These are phyloP conservation scores for Monosporascus sp. DNA, from an alignment of 2,329 filamentous ascomycete species.

Conservation along the genomic window DNA sequence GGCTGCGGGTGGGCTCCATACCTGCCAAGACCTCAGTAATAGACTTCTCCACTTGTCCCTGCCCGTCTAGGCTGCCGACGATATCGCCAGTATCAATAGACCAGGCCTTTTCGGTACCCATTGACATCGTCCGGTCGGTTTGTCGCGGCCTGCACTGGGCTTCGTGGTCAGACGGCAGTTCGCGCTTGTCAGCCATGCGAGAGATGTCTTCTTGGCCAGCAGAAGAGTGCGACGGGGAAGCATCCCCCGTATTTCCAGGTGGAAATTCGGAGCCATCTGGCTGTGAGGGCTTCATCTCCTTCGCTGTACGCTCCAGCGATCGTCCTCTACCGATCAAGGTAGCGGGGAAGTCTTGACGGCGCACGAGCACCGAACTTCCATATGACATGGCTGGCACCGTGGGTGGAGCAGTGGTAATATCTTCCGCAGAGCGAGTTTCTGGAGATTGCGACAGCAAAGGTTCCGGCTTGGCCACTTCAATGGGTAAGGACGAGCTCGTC, in stretches of 20 bases:
- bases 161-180: slow-evolving; percentile 18
- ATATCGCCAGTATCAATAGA: slow-evolving; percentile 52
- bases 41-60: slow-evolving; percentile 60
- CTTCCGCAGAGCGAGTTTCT: slow-evolving; percentile 7
- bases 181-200: slow-evolving; percentile 13
- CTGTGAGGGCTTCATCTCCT: slow-evolving; percentile 31
- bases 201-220: slow-evolving; percentile 5
- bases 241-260: slow-evolving; percentile 27
- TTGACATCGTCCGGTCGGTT: slow-evolving; percentile 36
- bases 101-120: slow-evolving; percentile 55
- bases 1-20: slow-evolving; percentile 58
- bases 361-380: slow-evolving; percentile 28
- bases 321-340: slow-evolving; percentile 29
- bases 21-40: slow-evolving; percentile 56
- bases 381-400: slow-evolving; percentile 27
- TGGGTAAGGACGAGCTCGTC: slow-evolving; percentile 24
- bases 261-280: slow-evolving; percentile 18
- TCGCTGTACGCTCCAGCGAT: slow-evolving; percentile 37
- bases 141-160: slow-evolving; percentile 31
- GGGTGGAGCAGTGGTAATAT: slow-evolving; percentile 15
- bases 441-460: slow-evolving; percentile 21
- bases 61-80: slow-evolving; percentile 43
- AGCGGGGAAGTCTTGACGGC: slow-evolving; percentile 28
- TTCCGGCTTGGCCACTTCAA: slow-evolving; percentile 27
- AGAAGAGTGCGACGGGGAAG: slow-evolving; percentile 22